phyloP scores from a whole-genome alignment of 257 asterid species.

The Craterostigma plantagineum region DNA sequence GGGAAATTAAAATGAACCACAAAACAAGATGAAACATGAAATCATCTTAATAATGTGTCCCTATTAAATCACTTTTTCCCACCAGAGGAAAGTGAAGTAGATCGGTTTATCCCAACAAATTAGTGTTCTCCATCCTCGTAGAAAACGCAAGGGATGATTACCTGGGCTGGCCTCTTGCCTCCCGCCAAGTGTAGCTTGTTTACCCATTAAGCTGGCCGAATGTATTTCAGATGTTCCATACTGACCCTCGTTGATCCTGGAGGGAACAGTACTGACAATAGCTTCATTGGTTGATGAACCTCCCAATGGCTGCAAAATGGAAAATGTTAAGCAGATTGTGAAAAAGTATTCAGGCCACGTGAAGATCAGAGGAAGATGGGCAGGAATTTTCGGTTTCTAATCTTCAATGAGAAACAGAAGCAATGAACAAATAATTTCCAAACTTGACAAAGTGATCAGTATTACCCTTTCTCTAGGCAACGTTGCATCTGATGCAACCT shows the following conservation, averaged over 20 bases:
- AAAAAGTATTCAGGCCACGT: background rate
- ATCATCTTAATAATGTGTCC: too few species aligned
- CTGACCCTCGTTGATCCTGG: conserved; percentile 39
- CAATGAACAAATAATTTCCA: too few species aligned
- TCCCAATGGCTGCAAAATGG: conserved; percentile 21
- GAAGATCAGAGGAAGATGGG: background rate
- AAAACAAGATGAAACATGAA: too few species aligned
- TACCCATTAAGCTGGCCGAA: background rate
- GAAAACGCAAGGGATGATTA: too few species aligned
- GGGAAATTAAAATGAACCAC: too few species aligned
- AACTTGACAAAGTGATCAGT: too few species aligned
- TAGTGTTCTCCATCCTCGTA: too few species aligned
- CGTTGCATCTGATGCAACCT: conserved; percentile 29
- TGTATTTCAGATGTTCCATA: conserved; percentile 11
- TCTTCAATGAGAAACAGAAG: background rate
- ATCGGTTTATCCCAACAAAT: too few species aligned
- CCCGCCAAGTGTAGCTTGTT: conserved; percentile 11
- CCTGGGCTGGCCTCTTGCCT: too few species aligned
- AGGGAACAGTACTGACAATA: conserved; percentile 56
- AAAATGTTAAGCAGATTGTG: conserved; percentile 7
- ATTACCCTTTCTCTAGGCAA: conserved; percentile 48
- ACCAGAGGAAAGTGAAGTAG: too few species aligned
- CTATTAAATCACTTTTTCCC: too few species aligned
- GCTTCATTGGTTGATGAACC: conserved; percentile 36
- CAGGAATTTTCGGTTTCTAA: background rate